These are phyloP conservation scores for Claviceps capensis DNA, from an alignment of 2,329 filamentous ascomycete species.

Conservation along the genomic window DNA sequence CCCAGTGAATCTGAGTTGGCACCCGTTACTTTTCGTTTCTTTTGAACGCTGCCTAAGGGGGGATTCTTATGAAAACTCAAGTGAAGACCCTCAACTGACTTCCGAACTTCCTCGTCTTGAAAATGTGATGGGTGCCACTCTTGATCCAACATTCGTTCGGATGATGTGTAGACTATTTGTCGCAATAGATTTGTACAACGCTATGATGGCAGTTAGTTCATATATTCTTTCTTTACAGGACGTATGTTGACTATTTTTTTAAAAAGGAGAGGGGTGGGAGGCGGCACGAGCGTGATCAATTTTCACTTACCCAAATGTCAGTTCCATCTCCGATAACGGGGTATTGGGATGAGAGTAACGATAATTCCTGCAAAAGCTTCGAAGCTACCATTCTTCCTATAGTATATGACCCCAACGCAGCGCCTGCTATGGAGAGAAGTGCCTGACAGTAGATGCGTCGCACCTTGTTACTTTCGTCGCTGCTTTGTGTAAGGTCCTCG, in stretches of 20 bases:
- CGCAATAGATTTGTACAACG: constrained; percentile 16
- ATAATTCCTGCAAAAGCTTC: constrained; percentile 28
- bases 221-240: background rate
- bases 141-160: constrained; percentile 11
- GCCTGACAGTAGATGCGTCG: constrained; percentile 24
- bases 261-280: no score
- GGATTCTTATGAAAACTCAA: constrained; percentile 13
- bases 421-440: constrained; percentile 24
- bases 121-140: constrained; percentile 17
- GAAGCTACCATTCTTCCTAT: constrained; percentile 27
- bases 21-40: constrained; percentile 17
- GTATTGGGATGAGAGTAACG: constrained; percentile 21
- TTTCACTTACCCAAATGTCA: constrained; percentile 27
- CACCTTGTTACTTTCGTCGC: constrained; percentile 14
- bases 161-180: constrained; percentile 12
- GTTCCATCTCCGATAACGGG: constrained; percentile 18
- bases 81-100: constrained; percentile 15
- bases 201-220: constrained; percentile 9
- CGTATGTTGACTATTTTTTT: no score
- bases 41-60: constrained; percentile 9
- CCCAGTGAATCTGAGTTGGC: constrained; percentile 10
- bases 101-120: constrained; percentile 14
- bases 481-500: constrained; percentile 17
- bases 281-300: background rate
- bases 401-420: constrained; percentile 18